Evolutionary conservation across 1,284 basidiomycete genomes (phyloP).

Genomic region (Ustilago xerochloae): DNA sequence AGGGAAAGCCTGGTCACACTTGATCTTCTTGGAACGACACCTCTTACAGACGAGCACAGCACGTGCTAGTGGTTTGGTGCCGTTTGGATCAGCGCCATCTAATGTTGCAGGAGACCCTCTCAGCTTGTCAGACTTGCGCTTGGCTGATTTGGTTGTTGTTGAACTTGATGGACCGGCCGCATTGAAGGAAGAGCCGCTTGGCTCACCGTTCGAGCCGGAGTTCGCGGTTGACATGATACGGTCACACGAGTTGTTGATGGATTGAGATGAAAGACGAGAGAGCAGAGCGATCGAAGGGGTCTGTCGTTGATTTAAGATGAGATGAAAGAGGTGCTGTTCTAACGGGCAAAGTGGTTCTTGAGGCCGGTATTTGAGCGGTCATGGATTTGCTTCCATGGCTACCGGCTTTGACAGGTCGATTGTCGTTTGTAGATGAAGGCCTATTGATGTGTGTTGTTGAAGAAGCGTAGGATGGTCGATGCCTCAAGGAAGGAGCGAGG

Average conservation of each 20-base stretch:
- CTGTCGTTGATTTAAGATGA: background rate
- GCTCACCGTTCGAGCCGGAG: slow-evolving; percentile 19
- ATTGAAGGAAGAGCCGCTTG: slow-evolving; percentile 15
- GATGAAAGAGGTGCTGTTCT: background rate
- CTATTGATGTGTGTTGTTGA: background rate
- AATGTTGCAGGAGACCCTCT: slow-evolving; percentile 9
- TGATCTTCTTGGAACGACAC: slow-evolving; percentile 53
- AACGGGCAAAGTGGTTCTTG: background rate
- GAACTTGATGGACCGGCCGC: background rate
- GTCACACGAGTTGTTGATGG: background rate
- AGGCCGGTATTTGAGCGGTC: slow-evolving; percentile 17
- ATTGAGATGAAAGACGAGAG: too few relatives aligned
- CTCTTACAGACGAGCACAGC: slow-evolving; percentile 49
- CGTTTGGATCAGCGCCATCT: slow-evolving; percentile 12
- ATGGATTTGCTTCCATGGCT: background rate
- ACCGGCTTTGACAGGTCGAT: background rate
- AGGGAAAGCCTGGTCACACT: slow-evolving; percentile 50
- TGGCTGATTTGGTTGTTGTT: slow-evolving; percentile 12
- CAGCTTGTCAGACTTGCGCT: slow-evolving; percentile 29
- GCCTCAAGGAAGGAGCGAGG: background rate
- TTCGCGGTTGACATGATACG: slow-evolving; percentile 1
- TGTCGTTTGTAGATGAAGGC: background rate
- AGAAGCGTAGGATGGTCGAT: background rate
- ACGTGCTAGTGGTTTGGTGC: slow-evolving; percentile 37
- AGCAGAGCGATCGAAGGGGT: too few relatives aligned